phyloP scores from a whole-genome alignment of 345 rosid species.

The Camelina neglecta region DNA sequence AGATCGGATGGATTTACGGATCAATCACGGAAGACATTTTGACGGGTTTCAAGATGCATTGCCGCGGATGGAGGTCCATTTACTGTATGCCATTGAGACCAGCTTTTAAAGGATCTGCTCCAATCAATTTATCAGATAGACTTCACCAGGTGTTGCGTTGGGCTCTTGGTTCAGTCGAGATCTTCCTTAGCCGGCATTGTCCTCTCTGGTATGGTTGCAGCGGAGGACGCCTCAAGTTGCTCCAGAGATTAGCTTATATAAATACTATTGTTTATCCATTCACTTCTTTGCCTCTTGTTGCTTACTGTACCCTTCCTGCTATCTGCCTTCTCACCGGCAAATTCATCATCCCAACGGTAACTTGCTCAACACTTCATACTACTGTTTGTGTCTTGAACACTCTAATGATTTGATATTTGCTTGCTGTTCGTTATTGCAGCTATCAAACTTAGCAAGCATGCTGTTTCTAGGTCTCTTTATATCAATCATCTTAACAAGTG shows the following conservation, averaged over 20 bases:
- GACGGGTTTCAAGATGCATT: constrained; percentile 98
- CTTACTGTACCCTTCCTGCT: constrained; percentile 91
- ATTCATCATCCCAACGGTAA: constrained; percentile 97
- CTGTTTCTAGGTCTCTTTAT: constrained; percentile 91
- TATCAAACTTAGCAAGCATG: constrained; percentile 87
- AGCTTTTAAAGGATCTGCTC: constrained; percentile 98
- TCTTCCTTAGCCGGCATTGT: constrained; percentile 95
- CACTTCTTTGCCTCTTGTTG: constrained; percentile 91
- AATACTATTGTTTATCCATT: constrained; percentile 99
- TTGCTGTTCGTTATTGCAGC: constrained; percentile 49
- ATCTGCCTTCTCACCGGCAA: constrained; percentile 96
- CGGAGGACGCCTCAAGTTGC: constrained; percentile 94
- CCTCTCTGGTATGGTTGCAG: constrained; percentile 97
- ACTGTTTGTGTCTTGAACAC: not conserved
- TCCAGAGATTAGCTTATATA: constrained; percentile 86
- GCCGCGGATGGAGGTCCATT: constrained; percentile 97
- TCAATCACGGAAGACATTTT: constrained; percentile 95
- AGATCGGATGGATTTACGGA: constrained; percentile 99
- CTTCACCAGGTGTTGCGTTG: constrained; percentile 94
- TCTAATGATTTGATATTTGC: not conserved
- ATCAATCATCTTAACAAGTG: constrained; percentile 81
- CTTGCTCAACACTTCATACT: not conserved
- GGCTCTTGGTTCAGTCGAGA: constrained; percentile 98
- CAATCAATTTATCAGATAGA: constrained; percentile 95
- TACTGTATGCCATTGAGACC: constrained; percentile 99